A percentile compares a stretch with the other conserved stretches of the same genome.
Evolutionary conservation across 2,329 filamentous ascomycete genomes (phyloP).

Genomic region (Aspergillus sp.): DNA sequence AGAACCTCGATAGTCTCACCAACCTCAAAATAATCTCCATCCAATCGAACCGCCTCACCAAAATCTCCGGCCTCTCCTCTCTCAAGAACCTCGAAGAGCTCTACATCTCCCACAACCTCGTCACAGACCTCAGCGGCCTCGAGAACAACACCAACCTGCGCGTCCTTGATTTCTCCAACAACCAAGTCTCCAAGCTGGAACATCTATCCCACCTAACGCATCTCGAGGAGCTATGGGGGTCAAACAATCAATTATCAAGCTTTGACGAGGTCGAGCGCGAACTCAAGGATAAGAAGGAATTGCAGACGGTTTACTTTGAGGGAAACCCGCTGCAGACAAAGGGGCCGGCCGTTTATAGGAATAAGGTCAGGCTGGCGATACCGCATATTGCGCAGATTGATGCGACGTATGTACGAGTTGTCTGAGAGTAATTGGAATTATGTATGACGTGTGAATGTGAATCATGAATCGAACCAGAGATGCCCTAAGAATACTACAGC

Average conservation of each 20-base stretch:
- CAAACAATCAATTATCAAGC: conserved; percentile 74
- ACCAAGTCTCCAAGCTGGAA: conserved; percentile 69
- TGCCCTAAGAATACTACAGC: no score
- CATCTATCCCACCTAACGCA: conserved; percentile 65
- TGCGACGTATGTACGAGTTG: conserved; percentile 60
- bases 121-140: conserved; percentile 71
- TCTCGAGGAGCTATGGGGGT: conserved; percentile 91
- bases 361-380: conserved; percentile 83
- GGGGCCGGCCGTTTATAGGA: conserved; percentile 80
- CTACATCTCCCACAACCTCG: conserved; percentile 92
- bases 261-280: conserved; percentile 76
- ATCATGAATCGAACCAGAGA: background rate
- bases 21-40: conserved; percentile 87
- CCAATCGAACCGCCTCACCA: conserved; percentile 86
- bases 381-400: conserved; percentile 92
- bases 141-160: conserved; percentile 63
- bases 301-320: conserved; percentile 94
- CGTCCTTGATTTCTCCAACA: conserved; percentile 85
- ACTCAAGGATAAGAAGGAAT: conserved; percentile 69
- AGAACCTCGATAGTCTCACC: conserved; percentile 65
- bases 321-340: conserved; percentile 82
- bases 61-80: conserved; percentile 68
- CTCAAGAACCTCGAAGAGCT: conserved; percentile 80
- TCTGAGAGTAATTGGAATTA: no score
- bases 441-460: background rate